These are phyloP conservation scores for Rossbeevera mucosa DNA, from an alignment of 768 basidiomycete genomes.

Conservation along the genomic window DNA sequence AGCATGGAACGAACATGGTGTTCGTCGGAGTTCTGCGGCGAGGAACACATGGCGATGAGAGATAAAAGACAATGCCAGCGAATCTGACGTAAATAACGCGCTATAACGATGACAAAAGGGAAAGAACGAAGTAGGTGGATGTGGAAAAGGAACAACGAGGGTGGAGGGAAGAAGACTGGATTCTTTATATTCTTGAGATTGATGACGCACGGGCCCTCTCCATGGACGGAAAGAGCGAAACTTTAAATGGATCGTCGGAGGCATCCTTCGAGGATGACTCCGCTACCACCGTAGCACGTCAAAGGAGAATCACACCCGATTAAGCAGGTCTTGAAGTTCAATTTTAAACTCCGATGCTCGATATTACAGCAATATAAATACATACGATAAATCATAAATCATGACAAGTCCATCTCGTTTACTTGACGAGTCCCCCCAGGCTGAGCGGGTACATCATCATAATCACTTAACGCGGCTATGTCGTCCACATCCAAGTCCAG, in stretches of 20 bases:
- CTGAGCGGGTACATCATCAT: constrained; percentile 13
- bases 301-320: constrained; percentile 19
- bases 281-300: constrained; percentile 16
- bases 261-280: constrained; percentile 23
- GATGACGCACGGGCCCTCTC: constrained; percentile 29
- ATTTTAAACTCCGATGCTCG: constrained; percentile 12
- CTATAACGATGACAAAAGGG: constrained; percentile 7
- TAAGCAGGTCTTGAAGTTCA: constrained; percentile 26
- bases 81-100: constrained; percentile 22
- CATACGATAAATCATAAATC: background rate
- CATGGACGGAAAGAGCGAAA: constrained; percentile 15
- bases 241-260: constrained; percentile 17
- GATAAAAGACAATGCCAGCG: constrained; percentile 10
- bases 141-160: constrained; percentile 13
- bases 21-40: constrained; percentile 21
- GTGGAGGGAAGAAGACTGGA: constrained; percentile 5
- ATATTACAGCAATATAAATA: background rate
- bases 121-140: constrained; percentile 17
- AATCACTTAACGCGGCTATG: constrained; percentile 16
- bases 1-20: constrained; percentile 2
- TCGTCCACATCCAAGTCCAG: constrained; percentile 25
- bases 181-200: constrained; percentile 23
- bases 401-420: constrained; percentile 28
- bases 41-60: constrained; percentile 26
- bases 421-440: background rate